phyloP scores from a whole-genome alignment of 1,139 yeast species.

The Sugiyamaella xylanicola region DNA sequence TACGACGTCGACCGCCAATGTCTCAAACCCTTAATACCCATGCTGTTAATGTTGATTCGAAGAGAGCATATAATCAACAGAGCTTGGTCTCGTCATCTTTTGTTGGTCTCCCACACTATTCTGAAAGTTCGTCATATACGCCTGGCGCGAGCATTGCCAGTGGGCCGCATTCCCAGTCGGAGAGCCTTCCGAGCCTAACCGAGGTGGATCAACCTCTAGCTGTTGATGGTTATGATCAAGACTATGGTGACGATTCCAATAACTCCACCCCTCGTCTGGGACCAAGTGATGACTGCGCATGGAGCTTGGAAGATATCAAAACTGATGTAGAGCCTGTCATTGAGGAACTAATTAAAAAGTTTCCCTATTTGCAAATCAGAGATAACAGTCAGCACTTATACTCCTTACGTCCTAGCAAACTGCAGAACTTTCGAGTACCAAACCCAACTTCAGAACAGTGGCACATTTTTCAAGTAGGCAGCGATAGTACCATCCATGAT shows the following conservation, averaged over 20 bases:
- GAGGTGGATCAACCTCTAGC: constrained; percentile 12
- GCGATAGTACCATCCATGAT: constrained; percentile 37
- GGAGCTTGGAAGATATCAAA: constrained; percentile 42
- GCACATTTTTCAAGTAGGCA: constrained; percentile 42
- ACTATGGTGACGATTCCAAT: constrained; percentile 16
- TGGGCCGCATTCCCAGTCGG: constrained; percentile 21
- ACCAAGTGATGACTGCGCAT: constrained; percentile 36
- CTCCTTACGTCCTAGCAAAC: constrained; percentile 32
- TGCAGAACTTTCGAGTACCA: constrained; percentile 32
- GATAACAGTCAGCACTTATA: constrained; percentile 28
- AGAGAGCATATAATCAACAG: constrained; percentile 22
- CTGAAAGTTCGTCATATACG: constrained; percentile 5
- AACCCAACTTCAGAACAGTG: constrained; percentile 40
- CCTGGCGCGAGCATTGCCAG: constrained; percentile 10
- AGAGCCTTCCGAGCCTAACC: constrained; percentile 28
- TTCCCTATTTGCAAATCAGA: constrained; percentile 35
- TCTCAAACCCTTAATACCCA: constrained; percentile 9
- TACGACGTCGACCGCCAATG: constrained; percentile 22
- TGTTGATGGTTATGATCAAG: constrained; percentile 15
- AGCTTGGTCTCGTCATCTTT: constrained; percentile 14
- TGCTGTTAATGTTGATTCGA: constrained; percentile 7
- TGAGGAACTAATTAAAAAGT: constrained; percentile 36
- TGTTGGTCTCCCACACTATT: constrained; percentile 7
- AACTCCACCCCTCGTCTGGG: constrained; percentile 26
- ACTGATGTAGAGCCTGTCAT: constrained; percentile 43